phyloP scores from a whole-genome alignment of 2,329 filamentous ascomycete species.

The Botrytis porri region DNA sequence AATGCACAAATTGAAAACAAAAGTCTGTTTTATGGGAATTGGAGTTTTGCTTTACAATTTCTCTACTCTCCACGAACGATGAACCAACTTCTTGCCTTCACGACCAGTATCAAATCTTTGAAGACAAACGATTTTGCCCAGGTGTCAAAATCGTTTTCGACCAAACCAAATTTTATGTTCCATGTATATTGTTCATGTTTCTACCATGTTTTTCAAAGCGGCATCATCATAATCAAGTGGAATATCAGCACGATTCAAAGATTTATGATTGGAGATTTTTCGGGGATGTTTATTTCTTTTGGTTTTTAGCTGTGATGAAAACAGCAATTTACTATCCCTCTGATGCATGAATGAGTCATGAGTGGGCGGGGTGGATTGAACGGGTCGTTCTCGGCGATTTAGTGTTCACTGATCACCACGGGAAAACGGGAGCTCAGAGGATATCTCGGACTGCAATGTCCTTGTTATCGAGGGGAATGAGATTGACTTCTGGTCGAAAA shows the following conservation, averaged over 20 bases:
- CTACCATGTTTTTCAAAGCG: too few relatives aligned
- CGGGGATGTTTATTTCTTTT: slow-evolving; percentile 5
- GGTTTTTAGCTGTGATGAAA: not conserved
- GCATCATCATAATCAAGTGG: too few relatives aligned
- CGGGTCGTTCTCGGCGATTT: not conserved
- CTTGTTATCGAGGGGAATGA: not conserved
- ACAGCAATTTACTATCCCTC: slow-evolving; percentile 1
- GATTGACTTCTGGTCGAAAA: not conserved
- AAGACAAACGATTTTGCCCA: slow-evolving; percentile 1
- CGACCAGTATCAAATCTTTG: not conserved
- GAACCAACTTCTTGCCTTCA: not conserved
- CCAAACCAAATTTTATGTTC: slow-evolving; percentile 1
- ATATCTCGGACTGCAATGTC: not conserved
- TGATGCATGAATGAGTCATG: slow-evolving; percentile 13
- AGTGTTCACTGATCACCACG: not conserved
- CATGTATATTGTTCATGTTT: slow-evolving; percentile 4
- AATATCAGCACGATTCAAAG: too few relatives aligned
- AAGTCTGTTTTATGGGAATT: not conserved
- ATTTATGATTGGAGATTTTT: not conserved
- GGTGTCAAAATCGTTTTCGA: slow-evolving; percentile 7
- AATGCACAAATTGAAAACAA: slow-evolving; percentile 8
- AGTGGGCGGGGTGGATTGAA: not conserved
- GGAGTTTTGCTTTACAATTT: not conserved
- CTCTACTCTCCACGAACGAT: slow-evolving; percentile 4
- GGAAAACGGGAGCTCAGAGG: not conserved